phyloP scores from a whole-genome alignment of 371 early-diverging fungal species.

The Homolaphlyctis polyrhiza region DNA sequence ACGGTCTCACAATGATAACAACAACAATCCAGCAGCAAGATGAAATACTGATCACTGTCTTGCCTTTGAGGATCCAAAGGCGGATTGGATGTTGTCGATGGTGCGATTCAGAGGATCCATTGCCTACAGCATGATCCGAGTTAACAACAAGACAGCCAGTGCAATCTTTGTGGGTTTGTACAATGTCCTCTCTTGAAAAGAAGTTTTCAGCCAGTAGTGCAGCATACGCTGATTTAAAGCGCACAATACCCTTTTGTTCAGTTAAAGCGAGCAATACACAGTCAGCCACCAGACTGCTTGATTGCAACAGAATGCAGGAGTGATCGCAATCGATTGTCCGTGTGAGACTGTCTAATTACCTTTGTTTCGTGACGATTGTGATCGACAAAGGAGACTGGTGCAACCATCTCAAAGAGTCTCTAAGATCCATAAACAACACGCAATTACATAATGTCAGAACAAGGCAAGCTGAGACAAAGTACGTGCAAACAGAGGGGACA shows the following conservation, averaged over 20 bases:
- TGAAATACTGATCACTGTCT: too few species aligned
- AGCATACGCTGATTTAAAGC: slow-evolving; percentile 28
- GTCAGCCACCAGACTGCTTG: neutral
- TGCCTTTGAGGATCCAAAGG: too few species aligned
- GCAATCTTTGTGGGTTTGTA: slow-evolving; percentile 24
- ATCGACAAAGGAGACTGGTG: slow-evolving; percentile 29
- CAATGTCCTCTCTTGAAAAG: slow-evolving; percentile 20
- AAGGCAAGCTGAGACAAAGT: too few species aligned
- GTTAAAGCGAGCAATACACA: slow-evolving; percentile 13
- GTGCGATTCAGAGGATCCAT: neutral
- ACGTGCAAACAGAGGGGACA: too few species aligned
- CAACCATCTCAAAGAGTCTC: slow-evolving; percentile 23
- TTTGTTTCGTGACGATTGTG: neutral
- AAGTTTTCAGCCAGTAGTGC: slow-evolving; percentile 17
- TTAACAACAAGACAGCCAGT: slow-evolving; percentile 17
- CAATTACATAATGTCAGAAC: too few species aligned
- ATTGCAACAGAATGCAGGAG: too few species aligned
- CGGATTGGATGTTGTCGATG: neutral
- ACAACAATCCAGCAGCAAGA: too few species aligned
- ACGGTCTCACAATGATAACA: too few species aligned
- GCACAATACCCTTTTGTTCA: too few species aligned
- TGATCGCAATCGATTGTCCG: too few species aligned
- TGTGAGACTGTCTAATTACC: neutral
- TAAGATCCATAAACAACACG: too few species aligned
- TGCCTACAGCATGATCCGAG: too few species aligned